Evolutionary conservation across 2,329 filamentous ascomycete genomes (phyloP).

Genomic region (Leptographium procerum): DNA sequence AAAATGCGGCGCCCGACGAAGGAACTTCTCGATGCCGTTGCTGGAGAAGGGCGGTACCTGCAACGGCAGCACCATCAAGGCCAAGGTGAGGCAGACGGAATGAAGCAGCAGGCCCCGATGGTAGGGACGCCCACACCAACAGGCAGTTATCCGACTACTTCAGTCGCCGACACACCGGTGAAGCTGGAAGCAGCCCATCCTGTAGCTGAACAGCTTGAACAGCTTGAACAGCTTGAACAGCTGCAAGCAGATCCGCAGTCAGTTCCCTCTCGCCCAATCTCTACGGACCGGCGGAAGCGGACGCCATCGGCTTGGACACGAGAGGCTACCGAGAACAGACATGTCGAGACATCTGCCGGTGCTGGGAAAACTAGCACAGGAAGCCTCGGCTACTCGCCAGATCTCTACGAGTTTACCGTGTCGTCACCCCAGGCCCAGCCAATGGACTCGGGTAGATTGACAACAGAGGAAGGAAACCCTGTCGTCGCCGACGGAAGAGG

Average conservation of each 20-base stretch:
- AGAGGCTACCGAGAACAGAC: not conserved
- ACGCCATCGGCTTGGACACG: constrained; percentile 18
- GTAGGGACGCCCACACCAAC: too few species aligned
- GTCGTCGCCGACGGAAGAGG: not conserved
- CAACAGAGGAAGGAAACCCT: not conserved
- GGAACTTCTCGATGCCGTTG: constrained; percentile 62
- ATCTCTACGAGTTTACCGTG: constrained; percentile 44
- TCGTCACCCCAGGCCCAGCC: constrained; percentile 22
- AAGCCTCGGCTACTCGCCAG: constrained; percentile 12
- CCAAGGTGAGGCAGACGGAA: not conserved
- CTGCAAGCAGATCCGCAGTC: not conserved
- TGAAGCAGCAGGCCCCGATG: not conserved
- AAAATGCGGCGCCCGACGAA: constrained; percentile 78
- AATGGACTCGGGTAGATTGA: constrained; percentile 7
- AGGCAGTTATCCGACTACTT: too few species aligned
- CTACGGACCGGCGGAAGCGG: constrained; percentile 29
- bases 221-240: too few species aligned
- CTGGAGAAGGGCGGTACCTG: constrained; percentile 46
- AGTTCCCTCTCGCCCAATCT: not conserved
- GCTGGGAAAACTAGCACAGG: too few species aligned
- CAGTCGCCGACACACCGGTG: not conserved
- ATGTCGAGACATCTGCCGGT: too few species aligned
- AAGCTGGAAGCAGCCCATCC: not conserved
- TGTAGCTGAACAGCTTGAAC: not conserved
- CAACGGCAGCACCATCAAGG: constrained; percentile 15